Conservation (phyloP, 768 basidiomycete genomes). For the Collybia sp. region DNA sequence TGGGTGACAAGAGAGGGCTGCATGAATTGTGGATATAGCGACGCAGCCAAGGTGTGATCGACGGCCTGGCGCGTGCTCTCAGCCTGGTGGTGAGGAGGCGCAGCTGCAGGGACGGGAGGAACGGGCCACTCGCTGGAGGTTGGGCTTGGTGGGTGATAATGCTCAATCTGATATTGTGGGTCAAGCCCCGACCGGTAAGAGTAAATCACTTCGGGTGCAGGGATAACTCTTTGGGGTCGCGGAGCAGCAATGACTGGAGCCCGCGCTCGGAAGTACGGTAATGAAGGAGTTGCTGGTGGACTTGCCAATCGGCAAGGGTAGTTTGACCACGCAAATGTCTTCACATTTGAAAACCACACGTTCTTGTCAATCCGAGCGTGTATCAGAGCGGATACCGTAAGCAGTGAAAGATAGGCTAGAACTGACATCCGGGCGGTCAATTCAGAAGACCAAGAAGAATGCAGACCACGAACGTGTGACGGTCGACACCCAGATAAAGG, state of each 20-base stretch:
- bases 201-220: constrained; percentile 27
- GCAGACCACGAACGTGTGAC: constrained; percentile 29
- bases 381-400: constrained; percentile 27
- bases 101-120: constrained; percentile 13
- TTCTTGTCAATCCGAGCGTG: too few relatives aligned
- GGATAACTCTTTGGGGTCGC: constrained; percentile 26
- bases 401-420: constrained; percentile 48
- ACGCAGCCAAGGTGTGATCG: constrained; percentile 11
- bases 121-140: constrained; percentile 12
- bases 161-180: constrained; percentile 44
- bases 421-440: constrained; percentile 30
- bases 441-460: not conserved
- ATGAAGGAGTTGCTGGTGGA: constrained; percentile 15
- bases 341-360: too few relatives aligned
- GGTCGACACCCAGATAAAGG: constrained; percentile 39
- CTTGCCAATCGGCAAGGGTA: constrained; percentile 12
- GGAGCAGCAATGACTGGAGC: constrained; percentile 39
- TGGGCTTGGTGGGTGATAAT: constrained; percentile 27
- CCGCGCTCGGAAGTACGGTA: constrained; percentile 30
- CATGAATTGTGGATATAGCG: constrained; percentile 28
- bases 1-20: constrained; percentile 11
- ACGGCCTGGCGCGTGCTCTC: constrained; percentile 6
- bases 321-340: constrained; percentile 18
- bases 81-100: constrained; percentile 5
- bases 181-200: constrained; percentile 35